Percentiles rank a stretch among this genome's conserved stretches.
These are phyloP conservation scores for Ichthyophthirius multifiliis DNA, from an alignment of 169 alveolate genomes.

Conservation along the genomic window DNA sequence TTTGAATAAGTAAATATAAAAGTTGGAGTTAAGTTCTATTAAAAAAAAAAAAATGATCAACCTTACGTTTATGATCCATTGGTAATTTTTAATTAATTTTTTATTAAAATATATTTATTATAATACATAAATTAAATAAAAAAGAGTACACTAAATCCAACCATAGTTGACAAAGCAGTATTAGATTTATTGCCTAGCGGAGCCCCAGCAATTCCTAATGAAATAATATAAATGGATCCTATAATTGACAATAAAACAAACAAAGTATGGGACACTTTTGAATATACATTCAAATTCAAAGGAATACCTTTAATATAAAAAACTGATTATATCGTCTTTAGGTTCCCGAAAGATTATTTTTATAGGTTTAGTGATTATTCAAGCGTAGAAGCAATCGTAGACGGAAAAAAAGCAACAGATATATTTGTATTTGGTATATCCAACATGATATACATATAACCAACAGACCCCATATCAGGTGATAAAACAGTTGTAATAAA, in stretches of 20 bases:
- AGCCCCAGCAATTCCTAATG: neutral
- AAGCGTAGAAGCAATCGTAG: neutral
- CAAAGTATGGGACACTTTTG: neutral
- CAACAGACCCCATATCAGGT: neutral
- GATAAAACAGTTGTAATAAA: neutral
- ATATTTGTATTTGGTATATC: slow-evolving; percentile 7
- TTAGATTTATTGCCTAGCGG: too few relatives aligned
- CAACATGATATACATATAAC: slow-evolving; percentile 3
- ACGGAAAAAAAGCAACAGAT: neutral
- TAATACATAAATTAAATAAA: too few relatives aligned
- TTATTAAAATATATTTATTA: neutral
- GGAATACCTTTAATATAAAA: neutral
- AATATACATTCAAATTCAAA: neutral
- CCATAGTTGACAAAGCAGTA: too few relatives aligned
- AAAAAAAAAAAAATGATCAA: neutral
- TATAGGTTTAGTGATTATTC: slow-evolving; percentile 10
- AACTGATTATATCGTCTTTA: neutral
- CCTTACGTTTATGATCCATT: neutral
- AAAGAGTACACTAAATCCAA: too few relatives aligned
- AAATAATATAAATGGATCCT: neutral
- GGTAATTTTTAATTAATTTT: neutral
- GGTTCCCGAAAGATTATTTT: slow-evolving; percentile 8
- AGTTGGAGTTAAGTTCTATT: neutral
- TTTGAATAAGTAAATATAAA: neutral
- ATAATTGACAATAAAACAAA: neutral